Conservation (phyloP, 176 grass and related monocot genomes). For the Phyllostachys edulis region DNA sequence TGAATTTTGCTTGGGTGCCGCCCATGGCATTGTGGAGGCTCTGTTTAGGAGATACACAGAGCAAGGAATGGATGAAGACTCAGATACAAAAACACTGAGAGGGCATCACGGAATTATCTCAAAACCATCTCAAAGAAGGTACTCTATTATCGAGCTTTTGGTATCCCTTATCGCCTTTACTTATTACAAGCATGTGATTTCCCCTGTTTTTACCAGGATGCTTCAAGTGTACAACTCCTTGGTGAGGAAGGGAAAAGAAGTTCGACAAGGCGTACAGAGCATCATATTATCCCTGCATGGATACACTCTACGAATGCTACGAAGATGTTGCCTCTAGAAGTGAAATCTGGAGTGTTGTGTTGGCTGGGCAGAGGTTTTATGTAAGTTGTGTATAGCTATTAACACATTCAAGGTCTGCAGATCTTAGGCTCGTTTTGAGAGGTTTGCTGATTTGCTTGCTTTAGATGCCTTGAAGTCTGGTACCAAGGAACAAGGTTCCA, state of each 20-base stretch:
- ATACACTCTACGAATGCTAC: constrained; percentile 69
- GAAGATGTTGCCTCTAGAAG: constrained; percentile 72
- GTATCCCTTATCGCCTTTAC: background rate
- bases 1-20: constrained; percentile 73
- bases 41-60: constrained; percentile 76
- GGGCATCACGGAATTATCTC: constrained; percentile 85
- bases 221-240: constrained; percentile 67
- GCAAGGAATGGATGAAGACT: constrained; percentile 68
- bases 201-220: constrained; percentile 40
- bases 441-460: too few relatives aligned
- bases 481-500: too few relatives aligned
- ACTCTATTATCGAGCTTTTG: background rate
- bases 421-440: too few relatives aligned
- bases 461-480: too few relatives aligned
- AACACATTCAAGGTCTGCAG: too few relatives aligned
- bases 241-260: constrained; percentile 62
- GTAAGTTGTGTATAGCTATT: too few relatives aligned
- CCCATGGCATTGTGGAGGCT: constrained; percentile 73
- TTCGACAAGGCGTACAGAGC: constrained; percentile 73
- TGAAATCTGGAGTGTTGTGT: constrained; percentile 84
- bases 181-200: background rate
- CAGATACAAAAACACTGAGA: constrained; percentile 71
- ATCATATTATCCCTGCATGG: constrained; percentile 72
- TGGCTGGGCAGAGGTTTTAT: constrained; percentile 68
- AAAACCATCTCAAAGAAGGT: constrained; percentile 78